These are phyloP conservation scores for Crucihimalaya himalaica DNA, from an alignment of 345 rosid genomes.

Conservation along the genomic window DNA sequence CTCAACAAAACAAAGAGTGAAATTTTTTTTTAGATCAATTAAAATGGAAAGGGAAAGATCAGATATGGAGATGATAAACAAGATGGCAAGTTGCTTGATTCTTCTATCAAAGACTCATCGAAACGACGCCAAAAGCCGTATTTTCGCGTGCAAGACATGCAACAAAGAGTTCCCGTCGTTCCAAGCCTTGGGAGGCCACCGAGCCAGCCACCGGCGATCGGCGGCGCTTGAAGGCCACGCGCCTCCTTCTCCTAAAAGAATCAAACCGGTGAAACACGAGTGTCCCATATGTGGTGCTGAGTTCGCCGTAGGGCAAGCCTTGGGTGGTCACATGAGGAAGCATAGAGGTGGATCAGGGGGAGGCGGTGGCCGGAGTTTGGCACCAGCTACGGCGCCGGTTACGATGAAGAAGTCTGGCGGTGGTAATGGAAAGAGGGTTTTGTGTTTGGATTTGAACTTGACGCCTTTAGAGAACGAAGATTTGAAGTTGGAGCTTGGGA, in stretches of 20 bases:
- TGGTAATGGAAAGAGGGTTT: constrained; percentile 52
- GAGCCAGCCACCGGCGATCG: constrained; percentile 83
- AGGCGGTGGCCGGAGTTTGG: constrained; percentile 36
- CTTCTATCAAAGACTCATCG: constrained; percentile 53
- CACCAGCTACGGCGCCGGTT: constrained; percentile 40
- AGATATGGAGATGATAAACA: constrained; percentile 53
- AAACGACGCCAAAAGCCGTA: constrained; percentile 37
- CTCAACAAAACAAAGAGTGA: neutral
- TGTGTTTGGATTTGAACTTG: constrained; percentile 70
- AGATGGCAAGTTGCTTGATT: constrained; percentile 68
- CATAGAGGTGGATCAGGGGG: constrained; percentile 47
- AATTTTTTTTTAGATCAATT: neutral
- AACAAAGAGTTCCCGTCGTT: constrained; percentile 69
- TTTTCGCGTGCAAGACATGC: constrained; percentile 87
- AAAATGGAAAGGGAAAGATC: constrained; percentile 38
- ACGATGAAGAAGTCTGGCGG: constrained; percentile 58
- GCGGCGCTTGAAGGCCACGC: constrained; percentile 39
- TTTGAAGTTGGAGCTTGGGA: constrained; percentile 59
- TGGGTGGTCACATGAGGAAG: constrained; percentile 96
- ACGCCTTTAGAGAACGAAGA: constrained; percentile 58
- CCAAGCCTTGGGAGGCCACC: constrained; percentile 92
- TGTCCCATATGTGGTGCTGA: constrained; percentile 88
- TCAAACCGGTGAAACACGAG: constrained; percentile 69
- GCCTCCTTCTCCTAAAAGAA: constrained; percentile 48
- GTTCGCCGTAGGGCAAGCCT: constrained; percentile 83